Evolutionary conservation across 768 basidiomycete species (phyloP).

Genomic region (Piloderma croceum): DNA sequence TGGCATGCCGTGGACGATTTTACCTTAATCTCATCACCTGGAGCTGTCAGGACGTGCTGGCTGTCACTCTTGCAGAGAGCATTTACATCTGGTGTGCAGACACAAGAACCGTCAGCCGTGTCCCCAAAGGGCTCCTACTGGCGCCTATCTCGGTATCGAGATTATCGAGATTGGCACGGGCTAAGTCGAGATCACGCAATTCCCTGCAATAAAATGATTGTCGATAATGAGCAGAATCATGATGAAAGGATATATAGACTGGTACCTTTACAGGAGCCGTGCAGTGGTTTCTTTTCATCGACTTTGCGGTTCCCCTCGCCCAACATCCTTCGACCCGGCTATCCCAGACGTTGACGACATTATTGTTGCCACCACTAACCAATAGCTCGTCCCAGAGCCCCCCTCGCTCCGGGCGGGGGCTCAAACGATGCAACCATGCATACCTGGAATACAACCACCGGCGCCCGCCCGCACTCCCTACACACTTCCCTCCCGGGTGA

Average conservation of each 20-base stretch:
- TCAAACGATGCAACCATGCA: constrained; percentile 90
- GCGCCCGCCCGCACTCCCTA: constrained; percentile 85
- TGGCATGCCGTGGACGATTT: constrained; percentile 91
- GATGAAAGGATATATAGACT: no score
- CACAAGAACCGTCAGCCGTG: constrained; percentile 74
- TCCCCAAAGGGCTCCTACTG: constrained; percentile 69
- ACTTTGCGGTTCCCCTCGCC: no score
- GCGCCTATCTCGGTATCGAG: constrained; percentile 78
- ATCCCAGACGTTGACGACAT: no score
- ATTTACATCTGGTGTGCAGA: constrained; percentile 96
- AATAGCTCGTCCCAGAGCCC: no score
- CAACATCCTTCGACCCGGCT: no score
- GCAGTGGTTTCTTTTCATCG: no score
- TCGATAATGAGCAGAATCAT: no score
- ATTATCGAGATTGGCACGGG: constrained; percentile 74
- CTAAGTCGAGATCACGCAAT: constrained; percentile 91
- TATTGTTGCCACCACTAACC: no score
- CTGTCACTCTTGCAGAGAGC: constrained; percentile 79
- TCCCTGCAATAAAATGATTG: constrained; percentile 68
- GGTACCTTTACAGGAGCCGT: no score
- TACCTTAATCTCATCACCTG: constrained; percentile 93
- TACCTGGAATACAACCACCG: constrained; percentile 89
- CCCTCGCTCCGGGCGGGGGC: constrained; percentile 91
- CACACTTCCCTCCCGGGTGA: constrained; percentile 86
- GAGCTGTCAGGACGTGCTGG: constrained; percentile 81